phyloP scores from a whole-genome alignment of 202 grass and related monocot species.

The Bolboschoenoplectus hybrid region DNA sequence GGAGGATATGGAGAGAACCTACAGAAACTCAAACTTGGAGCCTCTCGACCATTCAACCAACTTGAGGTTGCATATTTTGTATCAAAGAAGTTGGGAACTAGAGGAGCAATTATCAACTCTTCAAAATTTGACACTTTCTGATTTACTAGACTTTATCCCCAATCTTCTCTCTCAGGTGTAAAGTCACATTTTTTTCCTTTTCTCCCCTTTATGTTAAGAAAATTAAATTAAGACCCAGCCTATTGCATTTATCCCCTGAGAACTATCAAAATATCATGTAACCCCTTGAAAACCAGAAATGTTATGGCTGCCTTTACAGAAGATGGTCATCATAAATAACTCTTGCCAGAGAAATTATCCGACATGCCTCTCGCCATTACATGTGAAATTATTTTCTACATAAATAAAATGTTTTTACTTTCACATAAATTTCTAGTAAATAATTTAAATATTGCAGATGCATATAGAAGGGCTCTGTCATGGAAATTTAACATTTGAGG shows the following conservation, averaged over 20 bases:
- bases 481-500: conserved; percentile 55
- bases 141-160: conserved; percentile 43
- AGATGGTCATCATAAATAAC: neutral
- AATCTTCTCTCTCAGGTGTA: conserved; percentile 51
- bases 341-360: conserved; percentile 7
- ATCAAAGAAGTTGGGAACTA: conserved; percentile 45
- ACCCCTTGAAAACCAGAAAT: conserved; percentile 6
- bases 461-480: conserved; percentile 59
- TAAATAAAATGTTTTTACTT: neutral
- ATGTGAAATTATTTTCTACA: neutral
- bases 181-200: neutral
- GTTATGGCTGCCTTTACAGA: neutral
- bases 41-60: conserved; percentile 52
- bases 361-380: neutral
- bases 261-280: neutral
- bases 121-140: conserved; percentile 40
- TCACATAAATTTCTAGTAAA: conserved; percentile 3
- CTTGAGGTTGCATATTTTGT: conserved; percentile 49
- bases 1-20: conserved; percentile 54
- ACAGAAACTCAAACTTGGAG: conserved; percentile 50
- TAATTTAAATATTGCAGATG: conserved; percentile 42
- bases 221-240: neutral
- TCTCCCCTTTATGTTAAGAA: neutral
- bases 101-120: conserved; percentile 50
- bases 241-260: conserved; percentile 6